Evolutionary conservation across 139 green algal genomes (phyloP).

Genomic region (Auxenochlorella pyrenoidosa): DNA sequence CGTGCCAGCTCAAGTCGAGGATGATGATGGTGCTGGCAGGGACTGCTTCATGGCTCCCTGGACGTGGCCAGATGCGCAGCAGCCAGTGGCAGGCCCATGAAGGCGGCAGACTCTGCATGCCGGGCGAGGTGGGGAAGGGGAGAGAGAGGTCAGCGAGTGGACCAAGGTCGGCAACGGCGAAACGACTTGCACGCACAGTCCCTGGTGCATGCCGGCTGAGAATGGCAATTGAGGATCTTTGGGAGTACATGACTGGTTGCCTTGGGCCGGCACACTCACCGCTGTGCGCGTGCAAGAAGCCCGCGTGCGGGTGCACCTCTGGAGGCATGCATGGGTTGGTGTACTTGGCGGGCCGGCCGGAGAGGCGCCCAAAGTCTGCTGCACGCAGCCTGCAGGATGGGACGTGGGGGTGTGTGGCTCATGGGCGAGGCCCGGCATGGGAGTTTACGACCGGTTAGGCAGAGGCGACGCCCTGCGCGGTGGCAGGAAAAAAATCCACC

Average conservation of each 20-base stretch:
- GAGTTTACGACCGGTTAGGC: too few relatives aligned
- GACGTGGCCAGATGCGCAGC: not conserved
- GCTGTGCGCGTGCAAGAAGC: not conserved
- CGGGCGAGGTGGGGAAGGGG: not conserved
- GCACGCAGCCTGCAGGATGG: not conserved
- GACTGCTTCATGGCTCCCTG: too few relatives aligned
- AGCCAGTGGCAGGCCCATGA: not conserved
- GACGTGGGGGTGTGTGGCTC: too few relatives aligned
- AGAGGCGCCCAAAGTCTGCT: not conserved
- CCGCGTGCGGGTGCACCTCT: not conserved
- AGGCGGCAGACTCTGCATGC: not conserved
- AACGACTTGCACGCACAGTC: not conserved
- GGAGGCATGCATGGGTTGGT: not conserved
- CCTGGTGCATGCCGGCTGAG: too few relatives aligned
- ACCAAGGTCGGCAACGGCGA: not conserved
- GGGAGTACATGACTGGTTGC: not conserved
- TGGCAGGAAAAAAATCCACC: too few relatives aligned
- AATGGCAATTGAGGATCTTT: too few relatives aligned
- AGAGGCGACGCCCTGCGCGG: too few relatives aligned
- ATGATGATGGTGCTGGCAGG: too few relatives aligned
- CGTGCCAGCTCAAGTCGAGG: too few relatives aligned
- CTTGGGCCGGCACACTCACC: not conserved
- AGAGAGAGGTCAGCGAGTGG: not conserved
- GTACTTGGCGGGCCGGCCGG: not conserved
- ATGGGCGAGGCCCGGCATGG: not conserved